Evolutionary conservation across 1,284 basidiomycete species (phyloP).

Genomic region (Termitomyces sp.): DNA sequence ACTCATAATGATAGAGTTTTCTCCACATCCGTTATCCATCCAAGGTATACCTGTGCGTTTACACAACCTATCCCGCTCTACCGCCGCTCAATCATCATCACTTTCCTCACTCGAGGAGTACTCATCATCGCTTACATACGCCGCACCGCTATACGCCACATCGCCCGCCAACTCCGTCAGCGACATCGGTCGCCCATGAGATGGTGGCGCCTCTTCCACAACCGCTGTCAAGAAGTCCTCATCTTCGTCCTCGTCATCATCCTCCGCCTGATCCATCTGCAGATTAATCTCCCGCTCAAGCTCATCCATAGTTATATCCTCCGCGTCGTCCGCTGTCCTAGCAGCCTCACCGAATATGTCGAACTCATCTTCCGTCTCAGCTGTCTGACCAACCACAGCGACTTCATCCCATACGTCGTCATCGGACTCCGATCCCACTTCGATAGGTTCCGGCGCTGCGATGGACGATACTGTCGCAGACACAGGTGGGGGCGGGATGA

Average conservation of each 20-base stretch:
- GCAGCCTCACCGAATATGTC: constrained; percentile 19
- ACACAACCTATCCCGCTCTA: neutral
- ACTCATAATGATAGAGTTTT: neutral
- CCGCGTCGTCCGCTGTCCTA: constrained; percentile 21
- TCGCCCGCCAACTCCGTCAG: constrained; percentile 46
- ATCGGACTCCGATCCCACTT: constrained; percentile 37
- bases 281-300: constrained; percentile 44
- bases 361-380: constrained; percentile 27
- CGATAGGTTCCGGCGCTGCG: constrained; percentile 13
- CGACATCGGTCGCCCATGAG: constrained; percentile 41
- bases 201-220: constrained; percentile 30
- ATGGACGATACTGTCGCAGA: constrained; percentile 1
- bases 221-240: constrained; percentile 37
- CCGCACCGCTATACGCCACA: constrained; percentile 31
- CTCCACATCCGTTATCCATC: neutral
- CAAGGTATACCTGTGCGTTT: neutral
- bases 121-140: constrained; percentile 47
- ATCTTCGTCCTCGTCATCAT: constrained; percentile 26
- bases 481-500: constrained; percentile 17
- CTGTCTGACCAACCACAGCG: constrained; percentile 18
- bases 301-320: constrained; percentile 45
- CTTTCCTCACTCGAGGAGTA: constrained; percentile 58
- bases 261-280: constrained; percentile 32
- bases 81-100: constrained; percentile 48
- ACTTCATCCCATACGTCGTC: constrained; percentile 52